Evolutionary conservation across 1,284 basidiomycete genomes (phyloP), one percentile per base, ranked within the genome.

Genomic region (Cutaneotrichosporon cavernicola): DNA sequence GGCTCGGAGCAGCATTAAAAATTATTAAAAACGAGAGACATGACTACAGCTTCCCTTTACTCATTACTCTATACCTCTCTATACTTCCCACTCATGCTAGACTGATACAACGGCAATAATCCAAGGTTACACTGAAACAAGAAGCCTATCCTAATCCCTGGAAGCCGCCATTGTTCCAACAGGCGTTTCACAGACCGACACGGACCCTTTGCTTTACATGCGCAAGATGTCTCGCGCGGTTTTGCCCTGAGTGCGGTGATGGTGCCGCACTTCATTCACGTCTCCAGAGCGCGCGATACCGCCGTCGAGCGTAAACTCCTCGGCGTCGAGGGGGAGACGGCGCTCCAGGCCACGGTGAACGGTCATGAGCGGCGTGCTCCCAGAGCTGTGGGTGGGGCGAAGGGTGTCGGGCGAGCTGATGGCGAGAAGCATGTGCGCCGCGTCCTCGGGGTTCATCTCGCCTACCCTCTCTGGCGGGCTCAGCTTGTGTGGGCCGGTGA

Each of bases 401-500:
- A 79, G 60, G 0, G 72, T 74, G 60, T 80, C 78, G 31, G 78
- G 78, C 5, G 75, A 77, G 9, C 68, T 71, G 61, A 80, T 76
- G 6, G 78, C 76, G 31, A 80, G 66, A 0, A 80, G 64, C 1
- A 80, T 62, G 62, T 76, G 77, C 10, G 78, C 78, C 4, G 76
- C 78, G 65, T 78, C 78, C 63, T 77, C 76, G 40, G 72, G 57
- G 22, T 64, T 66, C 70, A 76, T 75, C 55, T 72, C 66, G 32
- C 57, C 43, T 26, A 34, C 16, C 51, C 31, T 46, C 18, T 68
- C 62, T 0, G 65, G 68, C 7, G 68, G 70, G 5, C 65, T 65
- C 7, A 60, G 62, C 52, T 68, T 66, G 18, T 57, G 11, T n/a
- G 58, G 13, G 31, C 61, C 43, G 40, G 76, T 76, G 30, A 76